phyloP scores from a whole-genome alignment of 352 stramenopile genomes.

The Pythium graminicola region DNA sequence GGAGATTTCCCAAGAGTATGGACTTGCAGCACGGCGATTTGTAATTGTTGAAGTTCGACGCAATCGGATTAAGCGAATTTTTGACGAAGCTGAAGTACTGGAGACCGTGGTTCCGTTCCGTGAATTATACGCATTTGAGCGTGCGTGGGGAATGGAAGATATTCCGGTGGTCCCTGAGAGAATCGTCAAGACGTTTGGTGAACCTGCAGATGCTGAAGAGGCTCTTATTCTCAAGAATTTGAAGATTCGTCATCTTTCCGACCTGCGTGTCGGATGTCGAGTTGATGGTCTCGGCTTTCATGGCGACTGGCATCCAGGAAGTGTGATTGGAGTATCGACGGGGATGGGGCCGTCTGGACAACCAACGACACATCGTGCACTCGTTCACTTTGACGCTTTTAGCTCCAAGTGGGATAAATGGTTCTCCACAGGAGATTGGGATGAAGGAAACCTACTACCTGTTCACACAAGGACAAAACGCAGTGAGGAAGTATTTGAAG shows the following conservation, averaged over 20 bases:
- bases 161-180: constrained; percentile 36
- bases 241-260: constrained; percentile 26
- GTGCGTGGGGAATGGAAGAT: constrained; percentile 56
- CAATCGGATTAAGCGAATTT: constrained; percentile 67
- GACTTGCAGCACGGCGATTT: constrained; percentile 42
- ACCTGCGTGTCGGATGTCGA: constrained; percentile 48
- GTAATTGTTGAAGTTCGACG: constrained; percentile 61
- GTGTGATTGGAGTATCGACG: constrained; percentile 35
- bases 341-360: constrained; percentile 12
- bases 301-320: constrained; percentile 57
- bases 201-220: background rate
- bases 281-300: constrained; percentile 48
- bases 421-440: constrained; percentile 55
- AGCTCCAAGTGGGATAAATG: constrained; percentile 70
- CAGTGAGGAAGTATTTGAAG: constrained; percentile 60
- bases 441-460: constrained; percentile 38
- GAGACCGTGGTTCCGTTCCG: constrained; percentile 36
- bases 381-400: constrained; percentile 68
- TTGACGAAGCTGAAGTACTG: constrained; percentile 51
- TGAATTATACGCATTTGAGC: constrained; percentile 57
- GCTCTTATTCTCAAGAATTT: background rate
- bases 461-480: constrained; percentile 35
- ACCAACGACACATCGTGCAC: constrained; percentile 9
- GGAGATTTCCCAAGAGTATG: constrained; percentile 34
- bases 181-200: background rate